Base-by-base conservation (phyloP, 1,284 basidiomycete species). In the Heterobasidion occidentale region DNA sequence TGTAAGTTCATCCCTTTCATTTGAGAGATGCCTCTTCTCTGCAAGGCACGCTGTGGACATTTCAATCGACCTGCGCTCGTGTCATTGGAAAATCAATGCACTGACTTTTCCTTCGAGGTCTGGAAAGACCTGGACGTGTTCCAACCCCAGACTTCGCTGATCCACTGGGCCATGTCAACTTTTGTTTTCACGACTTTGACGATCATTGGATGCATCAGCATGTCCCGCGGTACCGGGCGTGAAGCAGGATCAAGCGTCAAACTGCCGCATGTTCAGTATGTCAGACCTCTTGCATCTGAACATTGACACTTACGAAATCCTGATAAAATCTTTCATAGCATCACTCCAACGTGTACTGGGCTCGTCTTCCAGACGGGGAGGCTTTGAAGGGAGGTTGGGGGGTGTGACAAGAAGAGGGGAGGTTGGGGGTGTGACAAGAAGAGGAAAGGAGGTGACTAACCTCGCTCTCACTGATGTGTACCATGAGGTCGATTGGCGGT, bases 321-420 rank as follows among this genome's bases (percentile, higher is more conserved):
- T 86, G 71, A 98, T 86, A 68, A 99, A 98, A 63, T 94, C 89
- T 69, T 96, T 94, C 82, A 98, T 92, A 14, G 85, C 83, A 45
- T 85, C 78, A 53, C 85, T 88, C 91, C 95, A 99, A 69, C 61
- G 80, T 66, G 82, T 77, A 50, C 78, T 82, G 17, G 79, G 74
- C 73, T 87, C 84, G 76, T 92, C 81, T 68, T 86, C 73, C 67
- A 92, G 78, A 64, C 80, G 84, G 19, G 94, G 90, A 56, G 92
- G 91, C 84, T 96, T 75, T 46, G 20, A 48, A 7, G 34, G 6
- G 27, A 27, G 20, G 36, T 33, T 20, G 12, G 9, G 9, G 9
- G n/a, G 14, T 27, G 19, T 19, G 3, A 36, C 9, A 45, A 34
- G 33, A 11, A 46, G 17, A 52, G 46, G n/a, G 35, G 9, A 2